A percentile compares a stretch with the other conserved stretches of the same genome.
These are phyloP conservation scores for Lactifluus hygrophoroides DNA, from an alignment of 768 basidiomycete genomes.

Conservation along the genomic window DNA sequence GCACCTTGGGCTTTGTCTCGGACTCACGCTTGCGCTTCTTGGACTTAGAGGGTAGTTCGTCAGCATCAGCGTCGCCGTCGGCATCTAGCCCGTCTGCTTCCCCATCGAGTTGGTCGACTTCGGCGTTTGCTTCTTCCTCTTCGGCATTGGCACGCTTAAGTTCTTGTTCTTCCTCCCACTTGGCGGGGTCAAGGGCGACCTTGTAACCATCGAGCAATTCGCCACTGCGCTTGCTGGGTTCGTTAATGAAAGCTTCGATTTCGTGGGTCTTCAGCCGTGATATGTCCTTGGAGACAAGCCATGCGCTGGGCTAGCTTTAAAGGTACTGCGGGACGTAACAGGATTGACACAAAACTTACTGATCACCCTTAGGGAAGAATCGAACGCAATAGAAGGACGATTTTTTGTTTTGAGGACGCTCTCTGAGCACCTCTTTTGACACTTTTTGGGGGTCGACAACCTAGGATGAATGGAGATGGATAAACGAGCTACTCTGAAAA, in stretches of 20 bases:
- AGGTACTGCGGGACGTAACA: slow-evolving; percentile 12
- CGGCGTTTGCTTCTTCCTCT: slow-evolving; percentile 46
- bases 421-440: slow-evolving; percentile 50
- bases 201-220: slow-evolving; percentile 73
- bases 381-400: slow-evolving; percentile 60
- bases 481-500: slow-evolving; percentile 11
- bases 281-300: slow-evolving; percentile 78
- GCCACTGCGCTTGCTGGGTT: slow-evolving; percentile 65
- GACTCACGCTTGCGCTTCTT: slow-evolving; percentile 60
- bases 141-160: slow-evolving; percentile 28
- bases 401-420: slow-evolving; percentile 70
- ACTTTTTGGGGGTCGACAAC: slow-evolving; percentile 69
- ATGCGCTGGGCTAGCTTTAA: slow-evolving; percentile 47
- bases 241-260: slow-evolving; percentile 76
- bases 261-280: slow-evolving; percentile 67
- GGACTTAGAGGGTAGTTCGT: slow-evolving; percentile 34
- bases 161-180: slow-evolving; percentile 48
- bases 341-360: slow-evolving; percentile 46
- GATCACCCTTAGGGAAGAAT: slow-evolving; percentile 93
- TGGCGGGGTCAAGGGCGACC: slow-evolving; percentile 63
- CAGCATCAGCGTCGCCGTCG: slow-evolving; percentile 33
- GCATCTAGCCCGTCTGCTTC: slow-evolving; percentile 42
- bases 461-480: slow-evolving; percentile 34
- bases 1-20: slow-evolving; percentile 36
- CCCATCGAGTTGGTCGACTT: slow-evolving; percentile 58